Evolutionary conservation across 805 yeast species (phyloP).

Genomic region (Pichia californica): DNA sequence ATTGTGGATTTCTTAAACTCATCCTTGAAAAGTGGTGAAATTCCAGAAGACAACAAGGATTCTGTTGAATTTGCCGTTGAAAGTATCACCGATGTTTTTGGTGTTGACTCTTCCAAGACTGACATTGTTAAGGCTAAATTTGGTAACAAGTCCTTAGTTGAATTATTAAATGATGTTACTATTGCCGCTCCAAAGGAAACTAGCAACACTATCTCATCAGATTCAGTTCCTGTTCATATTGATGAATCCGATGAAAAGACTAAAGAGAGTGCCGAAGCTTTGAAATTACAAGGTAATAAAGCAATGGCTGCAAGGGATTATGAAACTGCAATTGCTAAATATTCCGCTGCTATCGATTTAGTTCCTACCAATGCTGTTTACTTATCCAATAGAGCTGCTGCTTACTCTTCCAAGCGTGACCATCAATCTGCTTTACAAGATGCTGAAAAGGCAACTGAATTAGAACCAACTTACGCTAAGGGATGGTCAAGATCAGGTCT

Average conservation of each 20-base stretch:
- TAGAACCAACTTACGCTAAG: conserved; percentile 78
- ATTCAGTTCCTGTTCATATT: conserved; percentile 36
- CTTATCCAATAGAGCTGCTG: conserved; percentile 94
- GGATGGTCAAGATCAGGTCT: conserved; percentile 94
- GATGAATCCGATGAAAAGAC: conserved; percentile 41
- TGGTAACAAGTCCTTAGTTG: conserved; percentile 41
- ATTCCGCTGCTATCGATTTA: conserved; percentile 71
- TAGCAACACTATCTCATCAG: conserved; percentile 15
- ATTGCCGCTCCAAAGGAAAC: background rate
- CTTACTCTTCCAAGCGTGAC: conserved; percentile 70
- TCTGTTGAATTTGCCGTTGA: conserved; percentile 92
- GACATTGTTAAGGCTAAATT: conserved; percentile 33
- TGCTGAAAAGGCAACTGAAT: conserved; percentile 72
- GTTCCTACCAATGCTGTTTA: conserved; percentile 74
- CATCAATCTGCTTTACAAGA: conserved; percentile 77
- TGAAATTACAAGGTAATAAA: conserved; percentile 84
- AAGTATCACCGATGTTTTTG: conserved; percentile 84
- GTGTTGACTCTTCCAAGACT: conserved; percentile 38
- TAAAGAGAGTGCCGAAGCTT: conserved; percentile 69
- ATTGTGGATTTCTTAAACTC: conserved; percentile 65
- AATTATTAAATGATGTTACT: conserved; percentile 33
- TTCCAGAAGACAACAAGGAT: conserved; percentile 75
- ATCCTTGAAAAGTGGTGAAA: conserved; percentile 52
- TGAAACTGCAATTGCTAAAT: conserved; percentile 63
- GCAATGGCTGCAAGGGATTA: conserved; percentile 77